Evolutionary conservation across 73 alveolate genomes (phyloP).

Genomic region (Tetrahymena thermophila): DNA sequence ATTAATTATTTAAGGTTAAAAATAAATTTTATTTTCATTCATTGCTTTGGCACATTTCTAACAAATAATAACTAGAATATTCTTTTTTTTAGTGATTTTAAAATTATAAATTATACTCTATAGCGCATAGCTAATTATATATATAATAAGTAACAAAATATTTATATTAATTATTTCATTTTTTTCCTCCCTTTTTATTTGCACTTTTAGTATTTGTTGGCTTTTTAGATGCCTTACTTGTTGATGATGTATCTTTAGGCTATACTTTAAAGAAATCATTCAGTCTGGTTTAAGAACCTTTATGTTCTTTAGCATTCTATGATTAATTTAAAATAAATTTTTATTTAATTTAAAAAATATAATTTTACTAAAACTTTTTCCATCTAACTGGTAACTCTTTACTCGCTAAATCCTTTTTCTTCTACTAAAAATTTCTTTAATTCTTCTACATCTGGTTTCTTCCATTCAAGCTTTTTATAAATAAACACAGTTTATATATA

Average conservation of each 20-base stretch:
- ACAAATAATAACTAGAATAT: not conserved
- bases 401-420: constrained; percentile 78
- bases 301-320: not conserved
- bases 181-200: not conserved
- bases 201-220: not conserved
- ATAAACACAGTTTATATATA: not conserved
- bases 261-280: not conserved
- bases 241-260: not conserved
- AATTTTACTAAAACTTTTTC: not conserved
- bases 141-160: too few relatives aligned
- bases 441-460: constrained; percentile 74
- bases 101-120: too few relatives aligned
- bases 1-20: not conserved
- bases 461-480: constrained; percentile 45
- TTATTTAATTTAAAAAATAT: not conserved
- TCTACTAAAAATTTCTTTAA: constrained; percentile 68
- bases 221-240: not conserved
- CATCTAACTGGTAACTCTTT: constrained; percentile 44
- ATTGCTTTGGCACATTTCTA: not conserved
- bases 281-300: not conserved
- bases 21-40: not conserved
- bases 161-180: not conserved
- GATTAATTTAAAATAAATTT: not conserved
- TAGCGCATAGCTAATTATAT: too few relatives aligned
- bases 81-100: not conserved